Evolutionary conservation across 1,284 basidiomycete species (phyloP), one percentile per base, ranked within the genome.

Genomic region (Boletus semigastroideus): DNA sequence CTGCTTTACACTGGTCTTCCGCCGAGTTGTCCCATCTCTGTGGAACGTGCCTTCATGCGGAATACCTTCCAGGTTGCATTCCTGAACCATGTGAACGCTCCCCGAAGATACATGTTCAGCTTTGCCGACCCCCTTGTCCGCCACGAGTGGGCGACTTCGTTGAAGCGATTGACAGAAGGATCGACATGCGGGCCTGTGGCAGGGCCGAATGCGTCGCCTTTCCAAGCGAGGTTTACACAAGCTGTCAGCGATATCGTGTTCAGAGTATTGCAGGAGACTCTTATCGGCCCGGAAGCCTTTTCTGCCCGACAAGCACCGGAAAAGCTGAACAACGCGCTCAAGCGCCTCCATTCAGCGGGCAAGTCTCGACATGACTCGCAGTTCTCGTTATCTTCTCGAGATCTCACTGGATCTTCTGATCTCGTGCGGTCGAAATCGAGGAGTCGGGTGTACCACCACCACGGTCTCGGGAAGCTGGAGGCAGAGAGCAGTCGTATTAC

Each of bases 51-150:
- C 0, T 95, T 95, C 73, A 96, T 97, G 94, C 84, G 86, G 46
- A 88, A 95, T 65, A 95, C 92, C 0, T 94, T 97, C 76, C 91
- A 95, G 65, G 72, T 97, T 20, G 85, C 91, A 4, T 97, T 97
- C 71, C 61, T 81, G 40, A 87, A 88, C 59, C 86, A 88, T 58
- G 68, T 75, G 16, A 84, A 84, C 25, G 59, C 74, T 51, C 89
- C 87, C 68, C 80, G 93, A 58, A 85, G 87, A 65, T 97, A 97
- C 72, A 92, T 96, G 84, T 96, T 96, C 75, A 93, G 90, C 59
- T 85, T 96, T 39, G 82, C 88, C 46, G 89, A 92, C 60, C 78
- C 84, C 1, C 74, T 88, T 17, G 77, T 88, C 25, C 82, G 85
- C 17, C 80, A 86, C 54, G 82, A 86, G 57, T 95, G 92, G 90